Conservation (phyloP, 345 rosid genomes). For the Erucastrum elatum region DNA sequence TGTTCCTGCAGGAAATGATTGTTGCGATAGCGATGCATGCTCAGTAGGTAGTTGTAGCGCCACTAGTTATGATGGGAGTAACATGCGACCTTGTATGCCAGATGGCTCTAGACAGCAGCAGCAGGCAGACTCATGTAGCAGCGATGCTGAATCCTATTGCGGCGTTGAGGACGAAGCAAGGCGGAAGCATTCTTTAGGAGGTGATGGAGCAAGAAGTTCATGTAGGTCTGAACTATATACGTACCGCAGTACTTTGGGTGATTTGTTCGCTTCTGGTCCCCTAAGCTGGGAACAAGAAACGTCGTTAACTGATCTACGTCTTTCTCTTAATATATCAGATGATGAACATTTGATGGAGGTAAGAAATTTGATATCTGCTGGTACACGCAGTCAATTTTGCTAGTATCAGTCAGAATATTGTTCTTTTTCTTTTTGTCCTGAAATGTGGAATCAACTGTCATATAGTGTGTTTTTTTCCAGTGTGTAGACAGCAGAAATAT, state of each 20-base stretch:
- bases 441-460: constrained; percentile 34
- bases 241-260: constrained; percentile 59
- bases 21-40: constrained; percentile 49
- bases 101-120: constrained; percentile 38
- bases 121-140: constrained; percentile 42
- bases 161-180: constrained; percentile 33
- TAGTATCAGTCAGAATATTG: constrained; percentile 33
- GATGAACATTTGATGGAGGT: constrained; percentile 85
- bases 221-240: constrained; percentile 72
- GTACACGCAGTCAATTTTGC: constrained; percentile 49
- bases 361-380: constrained; percentile 66
- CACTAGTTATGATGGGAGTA: constrained; percentile 33
- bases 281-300: constrained; percentile 89
- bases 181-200: constrained; percentile 30
- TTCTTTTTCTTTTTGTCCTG: constrained; percentile 34
- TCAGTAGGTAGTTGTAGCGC: constrained; percentile 82
- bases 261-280: constrained; percentile 74
- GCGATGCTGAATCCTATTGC: constrained; percentile 58
- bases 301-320: constrained; percentile 75
- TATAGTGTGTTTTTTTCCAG: constrained; percentile 39
- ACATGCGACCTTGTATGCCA: constrained; percentile 35
- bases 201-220: constrained; percentile 49
- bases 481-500: constrained; percentile 38
- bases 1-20: constrained; percentile 35
- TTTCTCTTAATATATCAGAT: constrained; percentile 74